Conservation (phyloP, 768 basidiomycete species). For the Tephrocybe sp. region DNA sequence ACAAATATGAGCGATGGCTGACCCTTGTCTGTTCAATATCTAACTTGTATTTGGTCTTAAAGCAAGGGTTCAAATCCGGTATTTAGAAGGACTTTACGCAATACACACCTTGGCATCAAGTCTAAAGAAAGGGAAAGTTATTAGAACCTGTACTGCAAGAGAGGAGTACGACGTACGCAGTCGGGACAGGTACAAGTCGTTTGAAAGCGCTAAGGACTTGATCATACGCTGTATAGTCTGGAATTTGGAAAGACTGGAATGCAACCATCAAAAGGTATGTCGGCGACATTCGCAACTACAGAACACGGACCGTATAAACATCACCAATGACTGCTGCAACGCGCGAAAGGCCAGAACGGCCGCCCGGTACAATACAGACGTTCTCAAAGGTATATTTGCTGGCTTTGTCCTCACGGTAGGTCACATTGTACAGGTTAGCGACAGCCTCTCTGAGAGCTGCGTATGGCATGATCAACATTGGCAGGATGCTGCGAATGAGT, state of each 20-base stretch:
- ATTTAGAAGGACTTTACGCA: neutral
- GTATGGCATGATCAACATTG: neutral
- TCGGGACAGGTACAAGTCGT: constrained; percentile 88
- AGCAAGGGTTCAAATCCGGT: neutral
- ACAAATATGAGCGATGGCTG: constrained; percentile 6
- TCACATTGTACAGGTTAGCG: constrained; percentile 85
- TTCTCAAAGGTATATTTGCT: constrained; percentile 93
- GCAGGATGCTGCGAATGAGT: neutral
- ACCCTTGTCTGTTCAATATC: constrained; percentile 82
- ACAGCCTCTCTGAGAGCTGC: constrained; percentile 85
- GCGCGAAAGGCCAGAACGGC: constrained; percentile 85
- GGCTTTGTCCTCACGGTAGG: constrained; percentile 77
- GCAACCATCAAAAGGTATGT: constrained; percentile 4
- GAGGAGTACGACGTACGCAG: constrained; percentile 55
- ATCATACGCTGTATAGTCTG: constrained; percentile 90
- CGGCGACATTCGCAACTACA: no score
- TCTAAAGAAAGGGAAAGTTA: constrained; percentile 9
- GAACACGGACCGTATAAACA: constrained; percentile 67
- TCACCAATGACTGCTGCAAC: constrained; percentile 91
- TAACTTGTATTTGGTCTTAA: constrained; percentile 67
- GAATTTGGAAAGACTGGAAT: constrained; percentile 79
- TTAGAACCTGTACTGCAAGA: constrained; percentile 24
- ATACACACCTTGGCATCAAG: constrained; percentile 33
- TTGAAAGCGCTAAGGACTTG: constrained; percentile 85
- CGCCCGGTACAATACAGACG: constrained; percentile 93